phyloP scores from a whole-genome alignment of 768 basidiomycete species.

The Termitomyces sp. region DNA sequence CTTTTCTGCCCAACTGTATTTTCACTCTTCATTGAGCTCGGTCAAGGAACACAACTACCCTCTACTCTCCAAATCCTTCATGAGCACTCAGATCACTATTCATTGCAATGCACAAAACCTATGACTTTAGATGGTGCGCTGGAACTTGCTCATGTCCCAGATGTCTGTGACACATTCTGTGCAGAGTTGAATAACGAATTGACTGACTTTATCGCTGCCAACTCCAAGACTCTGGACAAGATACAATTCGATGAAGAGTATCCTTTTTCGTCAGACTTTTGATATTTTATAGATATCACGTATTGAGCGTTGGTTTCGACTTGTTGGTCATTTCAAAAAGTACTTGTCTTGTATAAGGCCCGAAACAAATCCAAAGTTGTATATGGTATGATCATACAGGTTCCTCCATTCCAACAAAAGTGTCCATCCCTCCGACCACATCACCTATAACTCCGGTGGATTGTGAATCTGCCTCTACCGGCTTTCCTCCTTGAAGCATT shows the following conservation, averaged over 20 bases:
- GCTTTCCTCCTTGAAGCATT: constrained; percentile 21
- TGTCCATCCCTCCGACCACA: constrained; percentile 28
- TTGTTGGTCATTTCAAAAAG: too few relatives aligned
- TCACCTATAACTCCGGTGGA: constrained; percentile 22
- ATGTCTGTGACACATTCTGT: neutral
- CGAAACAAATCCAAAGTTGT: too few relatives aligned
- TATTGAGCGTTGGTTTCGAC: neutral
- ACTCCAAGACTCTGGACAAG: constrained; percentile 8
- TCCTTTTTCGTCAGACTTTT: constrained; percentile 1
- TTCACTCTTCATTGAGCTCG: neutral
- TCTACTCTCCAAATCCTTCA: constrained; percentile 5
- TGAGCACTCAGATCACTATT: constrained; percentile 8
- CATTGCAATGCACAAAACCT: constrained; percentile 7
- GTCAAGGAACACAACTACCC: constrained; percentile 3
- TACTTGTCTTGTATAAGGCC: too few relatives aligned
- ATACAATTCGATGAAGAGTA: constrained; percentile 7
- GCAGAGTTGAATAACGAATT: constrained; percentile 5
- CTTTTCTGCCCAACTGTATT: neutral
- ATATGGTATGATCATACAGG: constrained; percentile 18
- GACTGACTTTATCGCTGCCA: neutral
- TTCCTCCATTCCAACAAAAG: constrained; percentile 44
- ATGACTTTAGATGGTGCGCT: constrained; percentile 3
- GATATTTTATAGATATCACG: neutral
- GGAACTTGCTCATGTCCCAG: neutral
- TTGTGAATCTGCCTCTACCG: constrained; percentile 12